phyloP scores from a whole-genome alignment of 2,329 filamentous ascomycete species.

The Hypomyces perniciosus region DNA sequence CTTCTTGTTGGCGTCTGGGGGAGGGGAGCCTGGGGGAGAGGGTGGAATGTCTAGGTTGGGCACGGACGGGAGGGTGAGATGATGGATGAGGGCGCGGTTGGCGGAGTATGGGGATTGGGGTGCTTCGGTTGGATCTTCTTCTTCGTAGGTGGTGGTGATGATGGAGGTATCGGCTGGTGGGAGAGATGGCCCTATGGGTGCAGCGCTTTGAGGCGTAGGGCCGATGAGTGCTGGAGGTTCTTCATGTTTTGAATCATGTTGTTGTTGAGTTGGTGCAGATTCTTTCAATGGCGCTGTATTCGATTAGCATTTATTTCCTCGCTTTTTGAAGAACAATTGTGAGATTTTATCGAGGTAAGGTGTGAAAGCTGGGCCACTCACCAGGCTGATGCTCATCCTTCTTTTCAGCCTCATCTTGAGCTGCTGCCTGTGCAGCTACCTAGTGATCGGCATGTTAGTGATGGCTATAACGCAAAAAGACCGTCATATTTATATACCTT shows the following conservation, averaged over 20 bases:
- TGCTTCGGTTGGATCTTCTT: slow-evolving; percentile 19
- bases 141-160: slow-evolving; percentile 8
- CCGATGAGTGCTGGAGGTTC: slow-evolving; percentile 18
- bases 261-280: neutral
- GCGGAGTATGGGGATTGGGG: slow-evolving; percentile 59
- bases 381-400: neutral
- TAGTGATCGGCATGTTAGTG: slow-evolving; percentile 4
- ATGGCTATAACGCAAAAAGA: neutral
- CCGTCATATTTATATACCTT: neutral
- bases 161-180: slow-evolving; percentile 25
- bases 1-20: slow-evolving; percentile 52
- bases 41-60: slow-evolving; percentile 70
- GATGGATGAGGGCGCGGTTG: slow-evolving; percentile 57
- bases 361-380: neutral
- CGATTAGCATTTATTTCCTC: neutral
- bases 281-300: neutral
- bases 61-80: slow-evolving; percentile 66
- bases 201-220: slow-evolving; percentile 25
- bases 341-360: neutral
- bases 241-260: neutral
- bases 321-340: neutral
- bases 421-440: slow-evolving; percentile 5
- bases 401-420: slow-evolving; percentile 1
- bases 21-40: slow-evolving; percentile 60
- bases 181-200: slow-evolving; percentile 35